Evolutionary conservation across 1,284 basidiomycete genomes (phyloP).

Genomic region (Hypsizygus ulmarius): DNA sequence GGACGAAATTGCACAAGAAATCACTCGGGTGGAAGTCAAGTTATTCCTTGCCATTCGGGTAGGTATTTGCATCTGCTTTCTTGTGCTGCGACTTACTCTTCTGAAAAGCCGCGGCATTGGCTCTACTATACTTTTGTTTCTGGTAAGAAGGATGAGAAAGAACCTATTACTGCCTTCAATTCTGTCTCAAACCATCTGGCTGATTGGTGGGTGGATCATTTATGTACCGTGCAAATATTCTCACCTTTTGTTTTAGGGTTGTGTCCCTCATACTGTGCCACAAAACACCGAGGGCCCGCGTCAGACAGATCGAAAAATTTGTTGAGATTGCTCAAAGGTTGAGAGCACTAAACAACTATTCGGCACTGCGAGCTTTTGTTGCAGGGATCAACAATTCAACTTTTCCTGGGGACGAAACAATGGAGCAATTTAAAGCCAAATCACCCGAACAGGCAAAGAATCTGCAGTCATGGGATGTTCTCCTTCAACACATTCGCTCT

Average conservation of each 20-base stretch:
- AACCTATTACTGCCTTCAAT: slow-evolving; percentile 69
- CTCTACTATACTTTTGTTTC: slow-evolving; percentile 68
- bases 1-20: slow-evolving; percentile 71
- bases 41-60: slow-evolving; percentile 73
- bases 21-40: slow-evolving; percentile 62
- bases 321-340: slow-evolving; percentile 71
- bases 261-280: slow-evolving; percentile 77
- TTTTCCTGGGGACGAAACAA: slow-evolving; percentile 66
- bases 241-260: slow-evolving; percentile 47
- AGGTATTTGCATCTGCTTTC: slow-evolving; percentile 17
- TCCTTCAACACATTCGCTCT: slow-evolving; percentile 67
- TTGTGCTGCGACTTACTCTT: slow-evolving; percentile 3
- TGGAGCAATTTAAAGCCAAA: slow-evolving; percentile 63
- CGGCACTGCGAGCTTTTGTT: slow-evolving; percentile 75
- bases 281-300: slow-evolving; percentile 62
- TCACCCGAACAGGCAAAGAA: slow-evolving; percentile 65
- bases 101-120: slow-evolving; percentile 74
- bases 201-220: slow-evolving; percentile 54
- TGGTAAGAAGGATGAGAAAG: slow-evolving; percentile 60
- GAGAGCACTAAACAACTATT: slow-evolving; percentile 74
- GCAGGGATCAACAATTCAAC: slow-evolving; percentile 79
- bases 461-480: slow-evolving; percentile 73
- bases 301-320: slow-evolving; percentile 74
- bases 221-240: neutral
- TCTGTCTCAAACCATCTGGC: slow-evolving; percentile 72